A percentile compares a stretch with the other conserved stretches of the same genome.
These are phyloP conservation scores for Eurotiales sp. DNA, from an alignment of 2,329 filamentous ascomycete genomes.

Conservation along the genomic window DNA sequence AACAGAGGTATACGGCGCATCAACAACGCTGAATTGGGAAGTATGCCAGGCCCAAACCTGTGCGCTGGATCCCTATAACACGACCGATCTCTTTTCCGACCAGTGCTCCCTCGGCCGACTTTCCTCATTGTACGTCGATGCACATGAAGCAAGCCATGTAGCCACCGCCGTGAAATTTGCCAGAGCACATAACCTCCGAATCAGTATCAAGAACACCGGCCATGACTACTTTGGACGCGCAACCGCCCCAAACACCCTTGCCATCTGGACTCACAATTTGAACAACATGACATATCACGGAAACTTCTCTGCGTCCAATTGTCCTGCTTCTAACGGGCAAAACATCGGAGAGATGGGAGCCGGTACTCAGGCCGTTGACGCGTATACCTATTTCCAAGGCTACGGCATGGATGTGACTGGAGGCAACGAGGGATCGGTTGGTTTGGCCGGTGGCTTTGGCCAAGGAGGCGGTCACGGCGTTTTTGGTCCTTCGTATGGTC, in stretches of 20 bases:
- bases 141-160: neutral
- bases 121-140: neutral
- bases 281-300: neutral
- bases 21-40: neutral
- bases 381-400: neutral
- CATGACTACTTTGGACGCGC: constrained; percentile 15
- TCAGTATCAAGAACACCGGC: constrained; percentile 7
- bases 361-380: neutral
- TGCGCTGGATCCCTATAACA: neutral
- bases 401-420: constrained; percentile 41
- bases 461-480: constrained; percentile 56
- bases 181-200: constrained; percentile 1
- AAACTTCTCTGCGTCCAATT: neutral
- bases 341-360: neutral
- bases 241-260: neutral
- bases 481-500: constrained; percentile 36
- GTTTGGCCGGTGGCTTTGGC: constrained; percentile 54
- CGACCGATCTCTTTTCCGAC: neutral
- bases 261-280: neutral
- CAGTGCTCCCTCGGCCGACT: neutral
- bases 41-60: neutral
- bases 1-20: neutral
- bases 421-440: constrained; percentile 45
- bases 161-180: constrained; percentile 1
- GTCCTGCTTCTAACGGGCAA: neutral